Evolutionary conservation across 371 early-diverging fungal genomes (phyloP).

Genomic region (Mortierella sp.): DNA sequence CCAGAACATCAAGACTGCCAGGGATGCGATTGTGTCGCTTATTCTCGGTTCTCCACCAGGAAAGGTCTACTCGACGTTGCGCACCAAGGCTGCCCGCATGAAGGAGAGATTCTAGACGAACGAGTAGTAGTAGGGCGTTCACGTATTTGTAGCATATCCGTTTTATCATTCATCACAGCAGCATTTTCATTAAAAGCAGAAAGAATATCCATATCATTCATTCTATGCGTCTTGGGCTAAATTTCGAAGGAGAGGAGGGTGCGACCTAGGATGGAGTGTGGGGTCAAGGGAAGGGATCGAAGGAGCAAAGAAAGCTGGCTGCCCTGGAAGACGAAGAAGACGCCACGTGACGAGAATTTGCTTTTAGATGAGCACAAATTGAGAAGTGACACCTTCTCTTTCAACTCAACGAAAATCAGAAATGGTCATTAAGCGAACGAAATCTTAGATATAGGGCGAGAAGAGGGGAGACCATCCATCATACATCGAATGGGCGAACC

Average conservation of each 20-base stretch:
- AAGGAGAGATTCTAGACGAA: conserved; percentile 89
- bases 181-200: conserved; percentile 1
- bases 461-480: conserved; percentile 29
- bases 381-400: conserved; percentile 31
- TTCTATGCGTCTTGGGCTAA: neutral
- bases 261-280: neutral
- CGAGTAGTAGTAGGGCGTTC: neutral
- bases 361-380: conserved; percentile 10
- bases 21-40: conserved; percentile 95
- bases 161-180: conserved; percentile 5
- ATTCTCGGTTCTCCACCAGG: conserved; percentile 99
- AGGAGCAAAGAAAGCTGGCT: neutral
- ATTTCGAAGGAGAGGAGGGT: neutral
- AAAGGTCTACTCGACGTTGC: conserved; percentile 95
- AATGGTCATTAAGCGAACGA: conserved; percentile 38
- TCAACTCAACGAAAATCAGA: conserved; percentile 42
- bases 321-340: neutral
- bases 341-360: conserved; percentile 14
- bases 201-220: neutral
- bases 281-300: too few relatives aligned
- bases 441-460: conserved; percentile 4
- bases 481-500: neutral
- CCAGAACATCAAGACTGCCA: conserved; percentile 98
- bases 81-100: conserved; percentile 91
- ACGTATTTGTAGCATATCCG: conserved; percentile 12